Evolutionary conservation across 805 yeast genomes (phyloP), one percentile per base, ranked within the genome.

Genomic region (Hanseniaspora valbyensis): DNA sequence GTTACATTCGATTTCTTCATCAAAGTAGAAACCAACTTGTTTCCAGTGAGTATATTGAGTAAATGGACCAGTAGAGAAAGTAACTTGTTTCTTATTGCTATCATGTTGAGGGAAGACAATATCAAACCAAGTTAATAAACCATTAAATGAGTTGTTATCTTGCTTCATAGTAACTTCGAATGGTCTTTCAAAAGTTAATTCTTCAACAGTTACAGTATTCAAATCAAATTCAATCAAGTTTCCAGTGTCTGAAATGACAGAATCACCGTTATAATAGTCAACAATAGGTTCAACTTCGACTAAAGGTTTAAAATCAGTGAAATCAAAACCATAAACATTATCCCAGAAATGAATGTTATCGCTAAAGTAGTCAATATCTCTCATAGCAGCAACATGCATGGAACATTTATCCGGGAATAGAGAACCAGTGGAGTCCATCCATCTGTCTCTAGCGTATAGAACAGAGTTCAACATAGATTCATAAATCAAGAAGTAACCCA

Each of bases 401-500:
- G 84, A 74, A 55, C 95, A 88, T 68, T 85, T 86, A 65, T 92
- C 96, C 44, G 98, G 98, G 73, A 90, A 80, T 58, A 92, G 87
- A 57, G 90, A 73, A 13, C 99, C 99, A 45, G 85, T 95, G 19
- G 36, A 29, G 21, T 61, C 69, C 54, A 85, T 71, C 66, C 88
- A 94, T 64, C 75, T 79, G 69, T 92, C 99, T 69, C 99, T 78
- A 32, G 99, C 99, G 58, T 77, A 78, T 57, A 92, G 71, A 25
- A 92, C 98, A 25, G 97, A 87, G 67, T 92, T 97, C 65, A 92
- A 75, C 99, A 92, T 92, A 54, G 95, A 85, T 73, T 92, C 99
- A 65, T 90, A 92, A 52, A 94, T 73, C 58, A 94, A 68, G 62
- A 92, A 92, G 67, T 92, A 92, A 16, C 99, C 99, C 99, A 92